A percentile compares a stretch with the other conserved stretches of the same genome.
phyloP scores from a whole-genome alignment of 495 filamentous ascomycete species.

The Jackrogersella multiformis region DNA sequence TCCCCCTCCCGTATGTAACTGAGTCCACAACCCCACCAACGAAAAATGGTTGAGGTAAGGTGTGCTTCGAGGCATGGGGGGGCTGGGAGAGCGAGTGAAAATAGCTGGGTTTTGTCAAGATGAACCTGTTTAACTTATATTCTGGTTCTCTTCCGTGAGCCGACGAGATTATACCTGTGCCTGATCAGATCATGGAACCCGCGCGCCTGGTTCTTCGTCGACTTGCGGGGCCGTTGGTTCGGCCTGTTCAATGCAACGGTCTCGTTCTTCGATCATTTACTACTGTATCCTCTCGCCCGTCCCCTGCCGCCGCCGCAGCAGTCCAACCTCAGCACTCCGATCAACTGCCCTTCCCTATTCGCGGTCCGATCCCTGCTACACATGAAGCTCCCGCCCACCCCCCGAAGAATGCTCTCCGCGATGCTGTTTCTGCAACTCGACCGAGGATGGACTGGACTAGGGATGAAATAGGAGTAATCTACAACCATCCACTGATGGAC shows the following conservation, averaged over 20 bases:
- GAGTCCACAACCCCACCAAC: conserved; percentile 23
- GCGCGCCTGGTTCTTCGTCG: conserved; percentile 32
- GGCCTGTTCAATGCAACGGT: conserved; percentile 19
- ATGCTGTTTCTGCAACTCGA: conserved; percentile 63
- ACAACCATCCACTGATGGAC: conserved; percentile 79
- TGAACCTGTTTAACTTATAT: conserved; percentile 18
- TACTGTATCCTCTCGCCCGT: conserved; percentile 21
- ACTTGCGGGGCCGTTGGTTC: conserved; percentile 22
- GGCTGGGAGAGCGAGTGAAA: background rate
- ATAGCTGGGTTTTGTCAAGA: background rate
- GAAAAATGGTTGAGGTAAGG: conserved; percentile 12
- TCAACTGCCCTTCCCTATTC: conserved; percentile 25
- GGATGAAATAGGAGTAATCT: conserved; percentile 78
- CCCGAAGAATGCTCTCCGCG: conserved; percentile 38
- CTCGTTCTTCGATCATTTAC: conserved; percentile 24
- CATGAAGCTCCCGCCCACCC: conserved; percentile 14
- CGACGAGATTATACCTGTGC: conserved; percentile 8
- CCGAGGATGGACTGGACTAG: conserved; percentile 79
- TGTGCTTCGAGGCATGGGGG: conserved; percentile 12
- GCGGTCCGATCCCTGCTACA: conserved; percentile 15
- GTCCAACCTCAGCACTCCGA: conserved; percentile 24
- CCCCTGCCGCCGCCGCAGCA: conserved; percentile 19
- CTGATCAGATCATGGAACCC: conserved; percentile 28
- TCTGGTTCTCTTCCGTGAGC: conserved; percentile 21
- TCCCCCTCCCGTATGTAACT: conserved; percentile 17